Conservation (phyloP, 2,329 filamentous ascomycete genomes). For the Monilinia fructicola region DNA sequence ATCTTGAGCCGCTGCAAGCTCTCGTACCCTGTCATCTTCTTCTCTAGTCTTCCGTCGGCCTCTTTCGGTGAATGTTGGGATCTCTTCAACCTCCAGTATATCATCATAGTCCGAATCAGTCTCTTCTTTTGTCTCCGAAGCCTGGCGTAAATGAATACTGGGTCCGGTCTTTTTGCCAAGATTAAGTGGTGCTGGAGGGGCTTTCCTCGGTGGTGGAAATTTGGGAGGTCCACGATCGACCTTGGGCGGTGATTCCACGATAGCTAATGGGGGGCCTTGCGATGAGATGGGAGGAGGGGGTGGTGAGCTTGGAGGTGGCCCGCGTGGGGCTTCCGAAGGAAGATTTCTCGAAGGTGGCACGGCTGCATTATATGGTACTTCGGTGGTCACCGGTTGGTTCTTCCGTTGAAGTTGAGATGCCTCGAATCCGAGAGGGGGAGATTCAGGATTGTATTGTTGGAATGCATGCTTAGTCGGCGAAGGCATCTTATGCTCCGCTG, state of each 20-base stretch:
- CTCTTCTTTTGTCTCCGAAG: conserved; percentile 53
- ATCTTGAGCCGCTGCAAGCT: conserved; percentile 64
- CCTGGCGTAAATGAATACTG: conserved; percentile 47
- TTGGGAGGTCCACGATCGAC: conserved; percentile 51
- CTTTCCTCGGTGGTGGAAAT: conserved; percentile 68
- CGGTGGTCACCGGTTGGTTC: conserved; percentile 45
- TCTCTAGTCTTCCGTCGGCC: conserved; percentile 82
- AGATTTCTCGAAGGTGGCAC: conserved; percentile 58
- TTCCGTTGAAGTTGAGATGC: conserved; percentile 47
- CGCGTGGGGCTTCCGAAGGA: conserved; percentile 45
- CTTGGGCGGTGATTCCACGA: conserved; percentile 45
- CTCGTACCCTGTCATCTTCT: conserved; percentile 79
- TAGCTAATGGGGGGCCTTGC: conserved; percentile 39
- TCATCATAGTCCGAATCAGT: conserved; percentile 85
- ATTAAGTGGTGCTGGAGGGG: conserved; percentile 81
- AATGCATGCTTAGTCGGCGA: conserved; percentile 59
- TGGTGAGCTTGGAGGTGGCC: conserved; percentile 36
- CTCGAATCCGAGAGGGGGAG: conserved; percentile 38
- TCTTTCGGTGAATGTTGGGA: conserved; percentile 55
- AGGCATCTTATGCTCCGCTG: conserved; percentile 59
- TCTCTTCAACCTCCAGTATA: conserved; percentile 66
- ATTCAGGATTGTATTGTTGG: conserved; percentile 51
- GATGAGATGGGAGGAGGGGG: conserved; percentile 34
- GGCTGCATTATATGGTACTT: conserved; percentile 51
- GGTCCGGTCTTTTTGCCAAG: conserved; percentile 52